Percentiles rank a stretch among this genome's conserved stretches.
phyloP scores from a whole-genome alignment of 345 rosid species.

The Salix viminalis region DNA sequence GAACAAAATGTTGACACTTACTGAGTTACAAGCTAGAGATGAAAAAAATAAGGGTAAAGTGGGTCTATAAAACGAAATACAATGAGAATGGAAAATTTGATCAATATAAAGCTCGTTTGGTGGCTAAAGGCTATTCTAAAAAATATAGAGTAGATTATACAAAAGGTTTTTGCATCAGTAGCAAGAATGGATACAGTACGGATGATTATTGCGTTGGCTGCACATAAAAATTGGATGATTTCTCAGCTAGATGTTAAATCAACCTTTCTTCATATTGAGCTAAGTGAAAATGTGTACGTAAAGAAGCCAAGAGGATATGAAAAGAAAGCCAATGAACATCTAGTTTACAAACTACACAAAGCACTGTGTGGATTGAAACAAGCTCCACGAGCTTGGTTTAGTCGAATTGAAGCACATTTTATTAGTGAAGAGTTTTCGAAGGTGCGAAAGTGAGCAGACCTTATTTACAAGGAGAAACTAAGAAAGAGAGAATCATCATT shows the following conservation, averaged over 20 bases:
- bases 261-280: background rate
- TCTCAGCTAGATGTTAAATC: background rate
- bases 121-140: background rate
- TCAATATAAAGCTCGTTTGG: background rate
- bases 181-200: background rate
- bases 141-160: background rate
- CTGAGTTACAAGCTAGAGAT: too few species aligned
- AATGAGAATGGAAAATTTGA: background rate
- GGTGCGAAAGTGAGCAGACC: background rate
- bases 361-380: background rate
- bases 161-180: rapidly evolving
- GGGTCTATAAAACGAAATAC: background rate
- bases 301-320: background rate
- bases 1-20: background rate
- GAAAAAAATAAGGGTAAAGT: background rate
- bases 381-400: background rate
- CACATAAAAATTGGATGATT: too few species aligned
- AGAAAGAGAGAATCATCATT: background rate
- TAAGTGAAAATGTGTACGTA: background rate
- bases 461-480: too few species aligned
- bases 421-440: background rate
- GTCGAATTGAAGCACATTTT: background rate
- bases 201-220: background rate
- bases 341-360: background rate
- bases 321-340: too few species aligned